phyloP scores from a whole-genome alignment of 2,329 filamentous ascomycete genomes.

The Neonectria neomacrospora region DNA sequence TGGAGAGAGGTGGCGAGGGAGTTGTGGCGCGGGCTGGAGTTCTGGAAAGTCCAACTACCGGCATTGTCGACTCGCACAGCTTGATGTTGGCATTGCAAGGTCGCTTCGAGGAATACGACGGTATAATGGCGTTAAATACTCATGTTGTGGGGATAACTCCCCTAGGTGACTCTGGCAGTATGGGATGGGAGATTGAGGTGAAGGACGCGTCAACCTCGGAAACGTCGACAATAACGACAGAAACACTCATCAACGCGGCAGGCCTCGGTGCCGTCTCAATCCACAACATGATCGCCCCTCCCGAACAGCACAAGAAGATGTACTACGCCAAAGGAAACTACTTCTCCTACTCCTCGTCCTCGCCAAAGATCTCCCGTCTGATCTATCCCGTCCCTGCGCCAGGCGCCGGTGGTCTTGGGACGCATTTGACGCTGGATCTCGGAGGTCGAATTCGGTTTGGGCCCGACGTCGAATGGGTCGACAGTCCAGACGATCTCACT shows the following conservation, averaged over 20 bases:
- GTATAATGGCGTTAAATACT: slow-evolving; percentile 78
- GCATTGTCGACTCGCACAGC: slow-evolving; percentile 88
- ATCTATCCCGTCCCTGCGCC: slow-evolving; percentile 89
- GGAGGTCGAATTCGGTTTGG: slow-evolving; percentile 88
- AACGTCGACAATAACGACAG: slow-evolving; percentile 72
- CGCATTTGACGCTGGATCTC: slow-evolving; percentile 92
- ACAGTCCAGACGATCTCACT: slow-evolving; percentile 72
- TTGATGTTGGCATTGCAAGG: slow-evolving; percentile 85
- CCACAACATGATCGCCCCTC: slow-evolving; percentile 82
- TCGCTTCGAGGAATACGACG: slow-evolving; percentile 80
- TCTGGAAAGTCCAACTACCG: slow-evolving; percentile 84
- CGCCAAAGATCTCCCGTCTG: slow-evolving; percentile 74
- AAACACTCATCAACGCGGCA: slow-evolving; percentile 86
- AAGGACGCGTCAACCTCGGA: slow-evolving; percentile 59
- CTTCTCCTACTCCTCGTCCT: slow-evolving; percentile 80
- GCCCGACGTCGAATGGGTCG: slow-evolving; percentile 95
- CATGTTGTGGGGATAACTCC: slow-evolving; percentile 71
- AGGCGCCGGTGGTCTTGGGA: slow-evolving; percentile 86
- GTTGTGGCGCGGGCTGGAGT: slow-evolving; percentile 71
- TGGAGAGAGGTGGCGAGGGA: slow-evolving; percentile 73
- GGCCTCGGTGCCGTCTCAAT: slow-evolving; percentile 84
- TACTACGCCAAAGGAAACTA: slow-evolving; percentile 96
- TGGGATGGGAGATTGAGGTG: slow-evolving; percentile 78
- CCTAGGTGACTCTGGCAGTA: slow-evolving; percentile 57
- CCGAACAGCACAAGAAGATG: slow-evolving; percentile 65